A percentile compares a stretch with the other conserved stretches of the same genome.
Evolutionary conservation across 2,329 filamentous ascomycete species (phyloP).

Genomic region (Cladosporium sp.): DNA sequence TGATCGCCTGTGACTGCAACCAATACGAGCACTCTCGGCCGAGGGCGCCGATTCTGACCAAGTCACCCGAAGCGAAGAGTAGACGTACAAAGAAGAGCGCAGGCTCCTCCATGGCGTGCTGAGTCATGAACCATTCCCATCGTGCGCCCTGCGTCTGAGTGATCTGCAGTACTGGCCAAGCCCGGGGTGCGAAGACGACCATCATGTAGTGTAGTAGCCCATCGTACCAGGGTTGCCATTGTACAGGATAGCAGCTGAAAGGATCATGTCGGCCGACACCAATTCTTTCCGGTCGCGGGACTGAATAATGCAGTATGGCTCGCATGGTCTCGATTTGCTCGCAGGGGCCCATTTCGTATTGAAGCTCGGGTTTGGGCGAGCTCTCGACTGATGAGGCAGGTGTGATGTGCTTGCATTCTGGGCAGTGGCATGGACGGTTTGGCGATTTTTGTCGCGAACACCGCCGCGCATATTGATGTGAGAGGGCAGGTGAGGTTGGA

Average conservation of each 20-base stretch:
- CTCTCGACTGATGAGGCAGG: background rate
- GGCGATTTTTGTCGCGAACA: background rate
- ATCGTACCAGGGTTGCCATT: conserved; percentile 27
- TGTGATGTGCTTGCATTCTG: background rate
- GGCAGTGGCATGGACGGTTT: background rate
- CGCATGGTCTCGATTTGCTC: conserved; percentile 6
- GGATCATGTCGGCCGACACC: conserved; percentile 14
- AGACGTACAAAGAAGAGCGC: conserved; percentile 31
- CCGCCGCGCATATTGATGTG: background rate
- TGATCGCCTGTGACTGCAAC: conserved; percentile 26
- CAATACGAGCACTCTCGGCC: conserved; percentile 20
- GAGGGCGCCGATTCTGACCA: conserved; percentile 23
- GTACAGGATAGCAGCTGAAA: conserved; percentile 28
- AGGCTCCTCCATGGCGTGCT: conserved; percentile 27
- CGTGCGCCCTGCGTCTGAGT: conserved; percentile 22
- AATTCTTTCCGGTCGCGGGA: background rate
- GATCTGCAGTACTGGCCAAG: conserved; percentile 29
- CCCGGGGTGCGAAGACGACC: conserved; percentile 29
- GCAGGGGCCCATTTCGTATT: background rate
- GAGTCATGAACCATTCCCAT: conserved; percentile 31
- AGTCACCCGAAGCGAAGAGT: conserved; percentile 28
- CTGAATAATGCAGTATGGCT: background rate
- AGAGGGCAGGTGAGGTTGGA: background rate
- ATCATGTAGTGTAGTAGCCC: conserved; percentile 30
- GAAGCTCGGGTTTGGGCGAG: background rate